Conservation (phyloP, 2,329 filamentous ascomycete genomes). For the Colletotrichum paranaense region DNA sequence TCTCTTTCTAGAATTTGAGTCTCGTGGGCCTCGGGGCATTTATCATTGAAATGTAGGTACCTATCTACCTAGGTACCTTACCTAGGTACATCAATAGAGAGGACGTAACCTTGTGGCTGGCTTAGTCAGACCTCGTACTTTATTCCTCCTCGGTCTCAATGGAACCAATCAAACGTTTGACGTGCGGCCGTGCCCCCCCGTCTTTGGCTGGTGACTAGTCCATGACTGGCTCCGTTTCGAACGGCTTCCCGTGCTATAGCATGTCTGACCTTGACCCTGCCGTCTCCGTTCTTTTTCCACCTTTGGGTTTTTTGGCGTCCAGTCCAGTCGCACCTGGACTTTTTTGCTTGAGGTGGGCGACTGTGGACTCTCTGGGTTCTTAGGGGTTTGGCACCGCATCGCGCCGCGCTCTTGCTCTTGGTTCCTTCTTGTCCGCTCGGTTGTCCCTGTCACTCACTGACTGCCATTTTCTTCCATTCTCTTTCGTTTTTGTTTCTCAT, state of each 20-base stretch:
- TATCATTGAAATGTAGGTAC: not conserved
- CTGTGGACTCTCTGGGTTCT: not conserved
- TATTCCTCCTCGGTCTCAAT: not conserved
- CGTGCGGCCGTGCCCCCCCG: not conserved
- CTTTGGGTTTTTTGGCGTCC: not conserved
- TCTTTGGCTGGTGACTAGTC: not conserved
- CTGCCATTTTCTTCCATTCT: not conserved
- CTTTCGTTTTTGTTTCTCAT: not conserved
- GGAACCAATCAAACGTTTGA: not conserved
- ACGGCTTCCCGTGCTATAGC: not conserved
- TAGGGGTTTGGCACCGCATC: not conserved
- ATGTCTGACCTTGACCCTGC: not conserved
- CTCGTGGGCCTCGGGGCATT: not conserved
- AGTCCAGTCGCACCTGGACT: not conserved
- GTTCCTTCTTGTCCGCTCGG: not conserved
- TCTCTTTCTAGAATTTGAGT: not conserved
- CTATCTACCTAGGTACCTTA: too few species aligned
- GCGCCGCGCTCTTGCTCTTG: not conserved
- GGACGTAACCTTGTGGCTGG: not conserved
- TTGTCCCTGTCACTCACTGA: not conserved
- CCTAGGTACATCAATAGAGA: too few species aligned
- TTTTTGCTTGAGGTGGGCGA: too few species aligned
- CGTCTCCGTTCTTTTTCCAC: not conserved
- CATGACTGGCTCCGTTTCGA: constrained; percentile 4
- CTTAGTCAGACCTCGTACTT: not conserved